These are phyloP conservation scores for Exobasidium rhododendri DNA, from an alignment of 1,284 basidiomycete species.

Conservation along the genomic window DNA sequence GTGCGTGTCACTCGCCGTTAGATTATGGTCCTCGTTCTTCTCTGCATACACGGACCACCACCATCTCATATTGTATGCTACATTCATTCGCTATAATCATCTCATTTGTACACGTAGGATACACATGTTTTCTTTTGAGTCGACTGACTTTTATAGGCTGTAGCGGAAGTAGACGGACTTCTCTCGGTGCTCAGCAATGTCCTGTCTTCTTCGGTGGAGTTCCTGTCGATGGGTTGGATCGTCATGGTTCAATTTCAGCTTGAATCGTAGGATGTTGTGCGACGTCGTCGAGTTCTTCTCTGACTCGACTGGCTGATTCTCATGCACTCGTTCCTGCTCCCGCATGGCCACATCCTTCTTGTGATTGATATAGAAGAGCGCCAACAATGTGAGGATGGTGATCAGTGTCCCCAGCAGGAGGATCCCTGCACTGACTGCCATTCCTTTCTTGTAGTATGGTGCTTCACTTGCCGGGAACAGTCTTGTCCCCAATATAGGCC, in stretches of 20 bases:
- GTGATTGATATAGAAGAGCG: constrained; percentile 28
- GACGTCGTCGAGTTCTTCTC: neutral
- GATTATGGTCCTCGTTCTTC: neutral
- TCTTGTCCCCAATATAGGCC: constrained; percentile 38
- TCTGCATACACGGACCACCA: neutral
- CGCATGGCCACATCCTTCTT: constrained; percentile 15
- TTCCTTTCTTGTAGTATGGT: constrained; percentile 41
- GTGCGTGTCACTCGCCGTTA: constrained; percentile 13
- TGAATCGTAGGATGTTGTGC: neutral
- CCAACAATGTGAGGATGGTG: constrained; percentile 12
- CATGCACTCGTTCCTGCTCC: neutral
- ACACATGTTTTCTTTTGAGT: neutral
- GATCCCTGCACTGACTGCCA: constrained; percentile 29
- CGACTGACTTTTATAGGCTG: neutral
- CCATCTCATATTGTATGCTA: neutral
- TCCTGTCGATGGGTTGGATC: constrained; percentile 3
- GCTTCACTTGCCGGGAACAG: constrained; percentile 33
- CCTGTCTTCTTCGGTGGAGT: constrained; percentile 4
- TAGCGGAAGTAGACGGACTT: constrained; percentile 13
- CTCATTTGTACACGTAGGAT: no score
- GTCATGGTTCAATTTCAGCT: neutral
- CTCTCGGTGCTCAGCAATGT: constrained; percentile 16
- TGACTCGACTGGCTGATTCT: neutral
- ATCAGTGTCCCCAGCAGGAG: constrained; percentile 29
- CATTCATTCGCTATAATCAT: neutral